These are phyloP conservation scores for Athelia psychrophila DNA, from an alignment of 1,284 basidiomycete genomes.

Conservation along the genomic window DNA sequence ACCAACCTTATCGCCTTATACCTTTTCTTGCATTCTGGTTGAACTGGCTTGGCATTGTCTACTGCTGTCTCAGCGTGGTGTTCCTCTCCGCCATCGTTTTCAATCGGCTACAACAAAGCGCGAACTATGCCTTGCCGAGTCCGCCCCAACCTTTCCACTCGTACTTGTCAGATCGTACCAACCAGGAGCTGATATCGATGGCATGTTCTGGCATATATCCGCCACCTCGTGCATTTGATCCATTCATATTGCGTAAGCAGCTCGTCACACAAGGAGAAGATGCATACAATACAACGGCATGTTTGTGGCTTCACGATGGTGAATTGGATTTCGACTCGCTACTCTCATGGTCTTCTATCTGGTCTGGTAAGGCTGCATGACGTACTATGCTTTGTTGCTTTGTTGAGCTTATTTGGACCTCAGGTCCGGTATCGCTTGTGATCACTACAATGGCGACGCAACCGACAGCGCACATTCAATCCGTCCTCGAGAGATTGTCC, in stretches of 20 bases:
- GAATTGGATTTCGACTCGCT: background rate
- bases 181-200: background rate
- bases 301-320: background rate
- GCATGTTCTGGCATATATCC: background rate
- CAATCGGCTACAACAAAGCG: background rate
- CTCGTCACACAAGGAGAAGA: background rate
- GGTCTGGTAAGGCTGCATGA: background rate
- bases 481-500: background rate
- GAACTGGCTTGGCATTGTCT: background rate
- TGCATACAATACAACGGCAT: background rate
- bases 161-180: background rate
- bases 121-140: background rate
- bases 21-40: background rate
- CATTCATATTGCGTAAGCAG: background rate
- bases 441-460: background rate
- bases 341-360: background rate
- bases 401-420: background rate
- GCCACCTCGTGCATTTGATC: background rate
- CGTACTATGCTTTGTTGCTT: background rate
- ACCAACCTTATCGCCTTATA: background rate
- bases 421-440: background rate
- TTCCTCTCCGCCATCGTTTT: background rate
- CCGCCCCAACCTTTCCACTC: background rate
- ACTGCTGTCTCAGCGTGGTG: background rate
- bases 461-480: background rate